These are phyloP conservation scores for Lichina pygmaea DNA, from an alignment of 495 filamentous ascomycete genomes.

Conservation along the genomic window DNA sequence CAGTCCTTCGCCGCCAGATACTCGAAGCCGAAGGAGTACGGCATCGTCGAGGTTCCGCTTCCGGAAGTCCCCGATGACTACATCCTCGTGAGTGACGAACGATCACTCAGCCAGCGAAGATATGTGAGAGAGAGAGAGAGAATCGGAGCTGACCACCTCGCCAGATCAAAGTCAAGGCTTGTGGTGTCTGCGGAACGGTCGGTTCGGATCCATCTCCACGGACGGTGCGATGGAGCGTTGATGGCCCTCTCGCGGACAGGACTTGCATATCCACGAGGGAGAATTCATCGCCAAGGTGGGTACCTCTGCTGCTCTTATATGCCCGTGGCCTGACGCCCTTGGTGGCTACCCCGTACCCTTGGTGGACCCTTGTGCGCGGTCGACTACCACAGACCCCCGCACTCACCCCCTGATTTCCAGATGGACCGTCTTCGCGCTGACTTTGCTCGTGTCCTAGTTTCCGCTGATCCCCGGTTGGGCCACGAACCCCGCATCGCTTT, in stretches of 20 bases:
- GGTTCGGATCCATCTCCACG: neutral
- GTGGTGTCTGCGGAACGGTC: conserved; percentile 39
- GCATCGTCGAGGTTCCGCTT: conserved; percentile 30
- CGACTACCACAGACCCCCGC: no score
- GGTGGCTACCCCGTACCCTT: conserved; percentile 2
- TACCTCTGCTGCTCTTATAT: no score
- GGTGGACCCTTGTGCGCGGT: neutral
- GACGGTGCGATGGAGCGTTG: neutral
- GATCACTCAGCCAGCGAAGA: neutral
- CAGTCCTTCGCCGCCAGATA: conserved; percentile 16
- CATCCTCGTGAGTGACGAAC: conserved; percentile 18
- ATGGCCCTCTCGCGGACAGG: neutral
- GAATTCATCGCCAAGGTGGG: neutral
- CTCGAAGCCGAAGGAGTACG: conserved; percentile 30
- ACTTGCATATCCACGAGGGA: conserved; percentile 2
- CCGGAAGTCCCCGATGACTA: conserved; percentile 31
- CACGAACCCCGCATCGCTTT: neutral
- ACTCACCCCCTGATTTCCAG: no score
- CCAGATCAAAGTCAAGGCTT: conserved; percentile 33
- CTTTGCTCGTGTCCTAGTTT: conserved; percentile 13
- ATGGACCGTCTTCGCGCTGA: neutral
- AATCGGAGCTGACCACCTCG: neutral
- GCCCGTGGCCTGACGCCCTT: neutral
- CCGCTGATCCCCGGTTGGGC: conserved; percentile 23
- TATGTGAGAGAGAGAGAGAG: no score